Conservation (phyloP, 352 stramenopile genomes). For the Globisporangium mamillatum region DNA sequence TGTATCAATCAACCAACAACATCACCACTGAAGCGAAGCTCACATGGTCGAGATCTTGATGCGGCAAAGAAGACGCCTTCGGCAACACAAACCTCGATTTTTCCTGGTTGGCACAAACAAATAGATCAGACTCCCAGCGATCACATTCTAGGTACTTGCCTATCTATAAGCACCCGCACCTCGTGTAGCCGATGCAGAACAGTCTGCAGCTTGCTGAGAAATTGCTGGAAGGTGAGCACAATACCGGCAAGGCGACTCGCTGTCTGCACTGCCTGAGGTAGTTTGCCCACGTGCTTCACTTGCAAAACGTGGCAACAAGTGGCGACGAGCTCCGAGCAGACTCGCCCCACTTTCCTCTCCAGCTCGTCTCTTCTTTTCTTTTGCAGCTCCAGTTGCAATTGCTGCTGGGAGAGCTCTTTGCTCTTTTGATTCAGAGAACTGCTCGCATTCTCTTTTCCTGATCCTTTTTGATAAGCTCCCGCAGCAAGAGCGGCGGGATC, state of each 20-base stretch:
- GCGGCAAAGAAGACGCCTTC: neutral
- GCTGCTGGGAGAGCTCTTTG: neutral
- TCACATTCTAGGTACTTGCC: neutral
- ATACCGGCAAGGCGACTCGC: neutral
- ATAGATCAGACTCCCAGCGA: neutral
- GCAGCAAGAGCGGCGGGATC: slow-evolving; percentile 12
- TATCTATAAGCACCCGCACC: neutral
- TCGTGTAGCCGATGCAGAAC: slow-evolving; percentile 7
- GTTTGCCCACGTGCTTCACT: slow-evolving; percentile 17
- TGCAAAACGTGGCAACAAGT: slow-evolving; percentile 26
- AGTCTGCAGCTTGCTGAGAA: slow-evolving; percentile 12
- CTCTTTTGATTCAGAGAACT: neutral
- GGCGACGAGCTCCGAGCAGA: slow-evolving; percentile 36
- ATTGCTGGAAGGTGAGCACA: slow-evolving; percentile 8
- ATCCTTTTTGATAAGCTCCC: neutral
- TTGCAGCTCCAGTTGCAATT: neutral
- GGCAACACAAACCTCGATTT: slow-evolving; percentile 5
- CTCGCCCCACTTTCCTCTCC: slow-evolving; percentile 21
- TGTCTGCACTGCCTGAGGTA: slow-evolving; percentile 14
- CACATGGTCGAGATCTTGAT: slow-evolving; percentile 8
- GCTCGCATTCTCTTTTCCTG: slow-evolving; percentile 1
- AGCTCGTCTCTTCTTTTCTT: slow-evolving; percentile 16
- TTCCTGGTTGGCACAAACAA: neutral
- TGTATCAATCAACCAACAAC: no score
- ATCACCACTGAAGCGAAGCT: neutral